Conservation (phyloP, 108 stramenopile genomes). For the Cyclotella distinguenda region DNA sequence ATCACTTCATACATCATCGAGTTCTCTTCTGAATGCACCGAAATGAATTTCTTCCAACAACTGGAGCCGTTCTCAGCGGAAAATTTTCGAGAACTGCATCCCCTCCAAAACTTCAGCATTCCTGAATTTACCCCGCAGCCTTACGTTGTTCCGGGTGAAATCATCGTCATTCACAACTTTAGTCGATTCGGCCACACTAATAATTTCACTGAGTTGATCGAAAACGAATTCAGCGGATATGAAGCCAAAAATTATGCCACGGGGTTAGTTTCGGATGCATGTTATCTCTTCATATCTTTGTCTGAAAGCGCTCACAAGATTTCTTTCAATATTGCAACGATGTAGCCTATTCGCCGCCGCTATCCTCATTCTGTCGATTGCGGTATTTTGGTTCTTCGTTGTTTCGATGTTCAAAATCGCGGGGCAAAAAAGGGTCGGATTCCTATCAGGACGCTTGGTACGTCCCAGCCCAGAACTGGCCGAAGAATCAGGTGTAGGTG, state of each 20-base stretch:
- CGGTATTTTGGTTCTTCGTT: slow-evolving; percentile 35
- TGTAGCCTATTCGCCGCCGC: slow-evolving; percentile 10
- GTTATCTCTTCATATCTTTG: neutral
- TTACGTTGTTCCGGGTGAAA: slow-evolving; percentile 5
- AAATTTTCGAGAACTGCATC: slow-evolving; percentile 3
- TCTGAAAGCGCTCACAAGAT: neutral
- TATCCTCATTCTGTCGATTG: slow-evolving; percentile 30
- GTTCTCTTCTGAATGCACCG: no score
- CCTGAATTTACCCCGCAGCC: slow-evolving; percentile 7
- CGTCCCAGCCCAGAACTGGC: neutral
- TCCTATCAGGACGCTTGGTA: slow-evolving; percentile 33
- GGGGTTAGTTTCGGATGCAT: slow-evolving; percentile 2
- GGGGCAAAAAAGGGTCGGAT: slow-evolving; percentile 32
- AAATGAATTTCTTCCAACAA: no score
- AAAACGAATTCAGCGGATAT: neutral
- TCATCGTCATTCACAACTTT: slow-evolving; percentile 6
- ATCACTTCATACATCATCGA: no score
- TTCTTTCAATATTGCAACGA: neutral
- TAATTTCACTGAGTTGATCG: slow-evolving; percentile 17
- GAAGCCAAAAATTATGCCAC: neutral
- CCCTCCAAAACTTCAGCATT: slow-evolving; percentile 4
- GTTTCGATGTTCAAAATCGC: slow-evolving; percentile 31
- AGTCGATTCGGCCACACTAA: slow-evolving; percentile 30
- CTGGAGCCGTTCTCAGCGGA: no score
- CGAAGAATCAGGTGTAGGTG: slow-evolving; percentile 1